A percentile compares a stretch with the other conserved stretches of the same genome.
phyloP scores from a whole-genome alignment of 768 basidiomycete genomes.

The Wakefieldia striispora region DNA sequence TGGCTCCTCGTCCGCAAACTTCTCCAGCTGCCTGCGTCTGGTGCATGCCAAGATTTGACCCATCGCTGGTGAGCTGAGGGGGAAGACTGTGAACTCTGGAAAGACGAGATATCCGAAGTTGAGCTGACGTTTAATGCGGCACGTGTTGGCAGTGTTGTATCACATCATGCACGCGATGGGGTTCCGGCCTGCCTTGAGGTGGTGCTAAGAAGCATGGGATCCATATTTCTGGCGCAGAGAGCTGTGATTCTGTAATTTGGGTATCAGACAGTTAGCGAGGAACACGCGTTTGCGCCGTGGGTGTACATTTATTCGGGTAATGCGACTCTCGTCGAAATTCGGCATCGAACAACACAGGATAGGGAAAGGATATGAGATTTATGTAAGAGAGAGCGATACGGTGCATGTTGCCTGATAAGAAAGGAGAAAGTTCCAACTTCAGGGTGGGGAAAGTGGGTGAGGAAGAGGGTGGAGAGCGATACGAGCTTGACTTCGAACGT shows the following conservation, averaged over 20 bases:
- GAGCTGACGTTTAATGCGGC: slow-evolving; percentile 26
- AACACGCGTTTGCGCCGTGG: slow-evolving; percentile 23
- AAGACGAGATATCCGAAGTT: slow-evolving; percentile 26
- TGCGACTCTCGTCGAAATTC: slow-evolving; percentile 12
- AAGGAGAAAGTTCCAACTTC: slow-evolving; percentile 15
- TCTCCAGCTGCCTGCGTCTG: slow-evolving; percentile 25
- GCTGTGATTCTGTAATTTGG: too few species aligned
- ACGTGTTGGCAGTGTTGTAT: slow-evolving; percentile 30
- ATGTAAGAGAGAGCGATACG: too few species aligned
- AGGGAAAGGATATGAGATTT: too few species aligned
- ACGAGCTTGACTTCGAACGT: too few species aligned
- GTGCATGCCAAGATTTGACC: slow-evolving; percentile 28
- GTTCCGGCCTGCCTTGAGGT: slow-evolving; percentile 24
- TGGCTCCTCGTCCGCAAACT: slow-evolving; percentile 26
- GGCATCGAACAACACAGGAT: slow-evolving; percentile 7
- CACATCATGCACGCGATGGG: slow-evolving; percentile 28
- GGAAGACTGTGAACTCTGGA: slow-evolving; percentile 12
- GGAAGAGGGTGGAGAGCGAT: too few species aligned
- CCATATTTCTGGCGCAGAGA: slow-evolving; percentile 8
- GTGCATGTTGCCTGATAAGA: slow-evolving; percentile 12
- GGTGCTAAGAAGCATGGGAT: slow-evolving; percentile 27
- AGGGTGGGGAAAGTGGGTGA: too few species aligned
- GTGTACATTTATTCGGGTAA: slow-evolving; percentile 1
- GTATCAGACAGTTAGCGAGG: background rate
- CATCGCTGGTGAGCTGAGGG: slow-evolving; percentile 24